phyloP scores from a whole-genome alignment of 495 filamentous ascomycete genomes.

The Achaetomiella virescens region DNA sequence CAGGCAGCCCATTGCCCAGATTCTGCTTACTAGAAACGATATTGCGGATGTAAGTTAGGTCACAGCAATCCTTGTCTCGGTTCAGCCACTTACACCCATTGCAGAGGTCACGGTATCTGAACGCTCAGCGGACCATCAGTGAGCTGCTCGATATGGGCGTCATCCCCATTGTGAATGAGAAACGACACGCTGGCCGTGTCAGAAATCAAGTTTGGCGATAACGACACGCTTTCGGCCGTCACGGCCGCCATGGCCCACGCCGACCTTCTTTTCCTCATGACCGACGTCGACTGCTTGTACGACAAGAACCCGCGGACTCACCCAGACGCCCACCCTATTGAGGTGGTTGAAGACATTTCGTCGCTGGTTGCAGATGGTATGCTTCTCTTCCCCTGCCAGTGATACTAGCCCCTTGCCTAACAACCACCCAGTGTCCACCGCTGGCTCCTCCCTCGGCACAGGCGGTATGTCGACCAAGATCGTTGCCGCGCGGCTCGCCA shows the following conservation, averaged over 20 bases:
- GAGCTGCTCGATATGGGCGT: conserved; percentile 93
- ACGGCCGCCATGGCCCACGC: conserved; percentile 96
- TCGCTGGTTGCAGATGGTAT: conserved; percentile 75
- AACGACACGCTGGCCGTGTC: conserved; percentile 95
- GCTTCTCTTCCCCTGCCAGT: not conserved
- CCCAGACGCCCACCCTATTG: conserved; percentile 80
- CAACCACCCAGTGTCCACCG: conserved; percentile 60
- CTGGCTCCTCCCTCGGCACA: conserved; percentile 86
- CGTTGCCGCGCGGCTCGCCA: conserved; percentile 86
- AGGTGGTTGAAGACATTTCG: conserved; percentile 84
- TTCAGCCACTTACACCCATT: conserved; percentile 4
- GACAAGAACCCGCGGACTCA: conserved; percentile 86
- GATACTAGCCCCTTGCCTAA: not conserved
- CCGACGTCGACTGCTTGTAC: conserved; percentile 95
- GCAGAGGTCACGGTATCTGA: conserved; percentile 86
- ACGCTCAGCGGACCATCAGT: conserved; percentile 88
- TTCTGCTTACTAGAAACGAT: conserved; percentile 91
- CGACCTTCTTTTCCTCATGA: conserved; percentile 97
- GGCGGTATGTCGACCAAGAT: conserved; percentile 98
- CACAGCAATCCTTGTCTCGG: not conserved
- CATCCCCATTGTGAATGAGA: conserved; percentile 96
- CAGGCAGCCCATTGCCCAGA: conserved; percentile 84
- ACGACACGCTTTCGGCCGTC: conserved; percentile 93
- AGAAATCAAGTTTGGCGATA: conserved; percentile 99
- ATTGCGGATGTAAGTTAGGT: conserved; percentile 78